Conservation (phyloP, 768 basidiomycete species). For the Pseudohyphozyma bogoriensis region DNA sequence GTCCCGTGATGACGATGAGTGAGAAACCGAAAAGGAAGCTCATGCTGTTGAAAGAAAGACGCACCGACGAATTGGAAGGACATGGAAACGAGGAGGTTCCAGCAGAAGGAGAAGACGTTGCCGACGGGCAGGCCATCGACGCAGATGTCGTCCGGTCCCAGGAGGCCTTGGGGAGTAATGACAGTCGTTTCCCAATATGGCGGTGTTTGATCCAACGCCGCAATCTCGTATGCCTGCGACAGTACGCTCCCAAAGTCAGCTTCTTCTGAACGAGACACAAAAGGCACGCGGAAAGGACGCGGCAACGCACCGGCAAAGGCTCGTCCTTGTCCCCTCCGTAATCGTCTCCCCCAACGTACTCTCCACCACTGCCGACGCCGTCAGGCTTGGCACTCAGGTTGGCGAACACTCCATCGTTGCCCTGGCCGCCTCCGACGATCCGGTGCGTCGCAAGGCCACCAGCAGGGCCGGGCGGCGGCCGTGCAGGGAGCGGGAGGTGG, state of each 20-base stretch:
- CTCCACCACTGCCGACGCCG: slow-evolving; percentile 38
- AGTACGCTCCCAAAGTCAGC: background rate
- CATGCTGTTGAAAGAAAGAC: slow-evolving; percentile 53
- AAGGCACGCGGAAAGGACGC: too few relatives aligned
- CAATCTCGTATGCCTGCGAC: slow-evolving; percentile 67
- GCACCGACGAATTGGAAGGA: slow-evolving; percentile 91
- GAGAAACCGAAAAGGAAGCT: background rate
- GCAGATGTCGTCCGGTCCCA: slow-evolving; percentile 55
- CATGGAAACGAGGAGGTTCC: slow-evolving; percentile 74
- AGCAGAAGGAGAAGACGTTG: slow-evolving; percentile 67
- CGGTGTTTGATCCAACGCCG: slow-evolving; percentile 80
- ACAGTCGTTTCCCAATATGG: slow-evolving; percentile 96
- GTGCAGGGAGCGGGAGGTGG: slow-evolving; percentile 36
- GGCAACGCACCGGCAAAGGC: slow-evolving; percentile 69
- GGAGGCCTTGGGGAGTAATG: slow-evolving; percentile 58
- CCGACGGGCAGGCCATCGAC: slow-evolving; percentile 87
- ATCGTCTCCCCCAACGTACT: slow-evolving; percentile 26
- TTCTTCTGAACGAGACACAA: background rate
- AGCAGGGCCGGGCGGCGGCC: slow-evolving; percentile 39
- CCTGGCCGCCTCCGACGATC: slow-evolving; percentile 54
- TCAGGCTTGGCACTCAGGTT: slow-evolving; percentile 86
- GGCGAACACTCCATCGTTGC: slow-evolving; percentile 90
- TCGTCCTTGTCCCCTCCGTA: slow-evolving; percentile 49
- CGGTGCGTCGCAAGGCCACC: slow-evolving; percentile 24
- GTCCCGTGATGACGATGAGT: too few relatives aligned